Evolutionary conservation across 2,329 filamentous ascomycete genomes (phyloP), one percentile per base, ranked within the genome.

Genomic region (Fusarium nelsonii): DNA sequence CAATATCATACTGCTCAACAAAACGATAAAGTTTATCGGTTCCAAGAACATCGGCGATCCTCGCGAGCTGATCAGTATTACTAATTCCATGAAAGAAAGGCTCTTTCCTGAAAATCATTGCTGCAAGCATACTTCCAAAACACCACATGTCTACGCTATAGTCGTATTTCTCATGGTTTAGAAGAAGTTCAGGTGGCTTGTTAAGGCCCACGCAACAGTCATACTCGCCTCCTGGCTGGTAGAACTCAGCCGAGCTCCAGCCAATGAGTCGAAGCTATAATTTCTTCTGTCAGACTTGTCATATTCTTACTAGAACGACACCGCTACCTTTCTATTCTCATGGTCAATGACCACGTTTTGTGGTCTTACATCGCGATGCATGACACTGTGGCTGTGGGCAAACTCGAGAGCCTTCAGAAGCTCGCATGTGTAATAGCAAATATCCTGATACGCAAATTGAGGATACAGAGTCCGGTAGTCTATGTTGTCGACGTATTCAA

Each of bases 71-170:
- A 78, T 99, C 96, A 5, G 93, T 92, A 80, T 97, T 97, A 81
- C 93, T 97, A 82, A 94, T 93, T 58, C 96, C 96, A 75, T 98
- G 95, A 86, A 99, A 99, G 83, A 98, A 99, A 1, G 96, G 96
- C 78, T 98, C 96, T 80, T 97, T 97, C 76, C 95, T 88, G 85
- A 99, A 99, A 78, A 98, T 97, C 95, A 99, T 98, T 18, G 94
- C 97, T 0, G 96, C 96, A 76, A 98, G 97, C 96, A 99, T 99
- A 71, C 95, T 94, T 26, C 96, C 96, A 33, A 98, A 83, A 56
- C 93, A 97, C 96, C 96, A 99, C 94, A 99, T 97, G 78, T 99
- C 96, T 51, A 99, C 85, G 58, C 94, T 97, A 83, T 97, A 98
- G 81, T 98, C 95, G 81, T 98, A 98, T 80, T 97, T 94, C 78